Percentiles rank a stretch among this genome's conserved stretches.
Evolutionary conservation across 2,329 filamentous ascomycete genomes (phyloP).

Genomic region (Elsinoe australis): DNA sequence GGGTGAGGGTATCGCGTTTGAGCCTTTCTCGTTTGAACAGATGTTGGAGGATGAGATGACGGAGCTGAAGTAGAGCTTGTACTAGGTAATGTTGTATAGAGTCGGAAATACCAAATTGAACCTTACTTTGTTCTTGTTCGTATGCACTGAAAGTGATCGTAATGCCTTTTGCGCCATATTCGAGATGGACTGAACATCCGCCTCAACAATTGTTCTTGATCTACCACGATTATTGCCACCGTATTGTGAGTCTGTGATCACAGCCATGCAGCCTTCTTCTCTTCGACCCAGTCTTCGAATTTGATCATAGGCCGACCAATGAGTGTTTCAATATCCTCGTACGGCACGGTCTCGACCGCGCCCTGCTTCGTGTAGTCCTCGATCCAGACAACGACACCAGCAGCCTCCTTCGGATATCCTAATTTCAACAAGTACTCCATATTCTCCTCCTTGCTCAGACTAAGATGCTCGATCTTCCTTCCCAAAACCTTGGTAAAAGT

Average conservation of each 20-base stretch:
- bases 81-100: conserved; percentile 30
- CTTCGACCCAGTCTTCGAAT: conserved; percentile 5
- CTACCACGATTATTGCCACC: too few relatives aligned
- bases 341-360: not conserved
- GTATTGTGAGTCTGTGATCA: too few relatives aligned
- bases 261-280: not conserved
- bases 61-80: conserved; percentile 37
- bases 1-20: conserved; percentile 73
- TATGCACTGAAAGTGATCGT: too few relatives aligned
- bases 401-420: not conserved
- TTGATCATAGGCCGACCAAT: not conserved
- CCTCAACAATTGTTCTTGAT: too few relatives aligned
- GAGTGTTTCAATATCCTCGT: not conserved
- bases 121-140: too few relatives aligned
- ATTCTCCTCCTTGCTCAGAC: conserved; percentile 88
- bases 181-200: too few relatives aligned
- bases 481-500: conserved; percentile 1
- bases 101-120: too few relatives aligned
- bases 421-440: conserved; percentile 67
- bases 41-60: conserved; percentile 69
- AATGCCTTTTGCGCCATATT: too few relatives aligned
- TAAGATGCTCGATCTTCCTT: conserved; percentile 61
- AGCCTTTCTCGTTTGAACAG: conserved; percentile 79
- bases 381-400: not conserved
- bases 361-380: not conserved